Percentiles rank a stretch among this genome's conserved stretches.
These are phyloP conservation scores for Physocladia obscura DNA, from an alignment of 192 early-diverging fungal species.

Conservation along the genomic window DNA sequence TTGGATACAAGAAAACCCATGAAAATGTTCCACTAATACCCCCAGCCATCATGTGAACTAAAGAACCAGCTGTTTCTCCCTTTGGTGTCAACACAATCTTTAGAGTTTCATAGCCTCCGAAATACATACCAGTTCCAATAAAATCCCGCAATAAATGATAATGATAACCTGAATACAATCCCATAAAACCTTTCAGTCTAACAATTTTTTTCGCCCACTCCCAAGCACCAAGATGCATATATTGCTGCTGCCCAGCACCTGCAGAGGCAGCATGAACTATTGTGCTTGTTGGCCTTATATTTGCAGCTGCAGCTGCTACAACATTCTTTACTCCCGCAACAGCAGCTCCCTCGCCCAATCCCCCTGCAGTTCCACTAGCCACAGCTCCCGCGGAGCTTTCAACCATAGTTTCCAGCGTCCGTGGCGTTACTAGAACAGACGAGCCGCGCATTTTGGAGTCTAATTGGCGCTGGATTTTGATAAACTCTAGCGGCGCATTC, in stretches of 20 bases:
- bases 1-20: constrained; percentile 56
- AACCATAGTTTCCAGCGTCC: constrained; percentile 16
- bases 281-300: background rate
- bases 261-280: background rate
- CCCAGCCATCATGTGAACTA: constrained; percentile 50
- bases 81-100: constrained; percentile 34
- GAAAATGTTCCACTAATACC: constrained; percentile 48
- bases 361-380: constrained; percentile 33
- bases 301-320: background rate
- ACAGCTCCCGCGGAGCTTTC: constrained; percentile 21
- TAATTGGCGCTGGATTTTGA: constrained; percentile 50
- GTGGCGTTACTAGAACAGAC: background rate
- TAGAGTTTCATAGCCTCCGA: constrained; percentile 47
- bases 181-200: constrained; percentile 40
- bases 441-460: constrained; percentile 25
- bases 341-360: constrained; percentile 37
- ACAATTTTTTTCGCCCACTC: constrained; percentile 45
- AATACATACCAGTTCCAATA: constrained; percentile 49
- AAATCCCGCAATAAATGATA: constrained; percentile 43
- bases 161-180: constrained; percentile 46
- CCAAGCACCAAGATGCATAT: background rate
- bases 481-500: constrained; percentile 55
- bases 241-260: background rate
- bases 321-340: background rate
- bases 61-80: constrained; percentile 25